Base-by-base conservation (phyloP, 2,329 filamentous ascomycete genomes). In the Chaetomium olivaceum region DNA sequence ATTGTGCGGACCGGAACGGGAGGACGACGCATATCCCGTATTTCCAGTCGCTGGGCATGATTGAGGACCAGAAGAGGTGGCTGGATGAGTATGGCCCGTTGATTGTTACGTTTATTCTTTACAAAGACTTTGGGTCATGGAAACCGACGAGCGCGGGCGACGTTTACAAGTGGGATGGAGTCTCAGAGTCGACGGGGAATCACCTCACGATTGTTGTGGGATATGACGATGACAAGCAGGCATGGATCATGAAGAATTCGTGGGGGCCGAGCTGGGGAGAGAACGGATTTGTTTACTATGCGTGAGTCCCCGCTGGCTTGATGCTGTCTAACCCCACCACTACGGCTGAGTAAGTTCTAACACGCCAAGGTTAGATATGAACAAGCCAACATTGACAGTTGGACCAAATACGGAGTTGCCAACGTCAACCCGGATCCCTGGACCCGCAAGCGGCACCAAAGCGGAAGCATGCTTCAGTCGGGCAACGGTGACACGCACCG, bases 191-290 rank as follows among this genome's bases (percentile, higher is more conserved):
- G 19, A 61, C 64, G 3, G 70, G 69, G 1, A 69, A 70, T 25
- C 70, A 71, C 25, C 62, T 70, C 5, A 66, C 69, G 14, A 36
- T 71, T 3, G 54, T 71, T 9, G 67, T 70, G 1, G 70, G 70
- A 5, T 71, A 69, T 43, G 66, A 70, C 31, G 70, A 70, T 19
- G 51, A 36, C 4, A 66, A 52, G 60, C 55, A 63, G 61, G 69
- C 67, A n/a, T 71, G 70, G 69, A 61, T 71, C 11, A 58, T 71
- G 55, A 71, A 71, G 61, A 71, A 71, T 46, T 70, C 68, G 3
- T 71, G 70, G 70, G 70, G 70, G 0, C 33, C 50, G 21, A 36
- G 55, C 0, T 71, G 68, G 68, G 70, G 68, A 12, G 31, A 67
- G 16, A 25, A 58, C 5, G 69, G 70, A 51, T 70, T 68, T 67